A percentile compares a stretch with the other conserved stretches of the same genome.
These are phyloP conservation scores for Ophiostoma himal-ulmi DNA, from an alignment of 2,329 filamentous ascomycete genomes.

Conservation along the genomic window DNA sequence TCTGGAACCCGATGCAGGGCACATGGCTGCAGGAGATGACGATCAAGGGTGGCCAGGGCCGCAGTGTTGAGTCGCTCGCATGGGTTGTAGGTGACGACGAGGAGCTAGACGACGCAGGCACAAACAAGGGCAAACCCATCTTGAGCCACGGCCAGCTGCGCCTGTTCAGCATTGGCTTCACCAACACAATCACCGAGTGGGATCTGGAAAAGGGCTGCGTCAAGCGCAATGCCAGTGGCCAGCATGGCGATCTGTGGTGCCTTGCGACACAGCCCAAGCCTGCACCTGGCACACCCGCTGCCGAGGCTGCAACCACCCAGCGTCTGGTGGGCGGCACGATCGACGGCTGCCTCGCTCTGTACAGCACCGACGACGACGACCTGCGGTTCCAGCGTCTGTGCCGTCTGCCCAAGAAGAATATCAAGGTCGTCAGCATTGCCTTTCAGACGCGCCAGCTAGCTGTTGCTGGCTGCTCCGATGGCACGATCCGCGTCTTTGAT, in stretches of 20 bases:
- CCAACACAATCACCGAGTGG: conserved; percentile 90
- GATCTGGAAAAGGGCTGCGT: conserved; percentile 74
- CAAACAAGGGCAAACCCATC: conserved; percentile 42
- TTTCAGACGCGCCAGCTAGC: conserved; percentile 81
- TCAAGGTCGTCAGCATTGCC: conserved; percentile 82
- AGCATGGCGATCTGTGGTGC: conserved; percentile 96
- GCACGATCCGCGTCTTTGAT: conserved; percentile 87
- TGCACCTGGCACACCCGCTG: conserved; percentile 25
- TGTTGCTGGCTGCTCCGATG: conserved; percentile 91
- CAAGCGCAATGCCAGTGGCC: conserved; percentile 77
- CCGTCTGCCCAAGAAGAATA: conserved; percentile 62
- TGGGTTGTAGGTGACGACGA: conserved; percentile 87
- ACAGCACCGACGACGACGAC: conserved; percentile 79
- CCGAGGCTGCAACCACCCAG: conserved; percentile 32
- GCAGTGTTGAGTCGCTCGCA: conserved; percentile 81
- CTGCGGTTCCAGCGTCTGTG: conserved; percentile 73
- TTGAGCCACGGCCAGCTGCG: conserved; percentile 65
- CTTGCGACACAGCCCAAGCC: conserved; percentile 74
- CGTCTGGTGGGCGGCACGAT: conserved; percentile 82
- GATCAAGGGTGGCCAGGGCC: conserved; percentile 73
- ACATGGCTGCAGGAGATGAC: conserved; percentile 86
- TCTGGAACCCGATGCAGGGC: conserved; percentile 84
- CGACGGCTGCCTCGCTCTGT: conserved; percentile 80
- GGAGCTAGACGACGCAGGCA: conserved; percentile 53
- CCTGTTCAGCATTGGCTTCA: conserved; percentile 94